Percentiles rank a stretch among this genome's conserved stretches.
Evolutionary conservation across 257 asterid species (phyloP).

Genomic region (Nicotiana knightiana): DNA sequence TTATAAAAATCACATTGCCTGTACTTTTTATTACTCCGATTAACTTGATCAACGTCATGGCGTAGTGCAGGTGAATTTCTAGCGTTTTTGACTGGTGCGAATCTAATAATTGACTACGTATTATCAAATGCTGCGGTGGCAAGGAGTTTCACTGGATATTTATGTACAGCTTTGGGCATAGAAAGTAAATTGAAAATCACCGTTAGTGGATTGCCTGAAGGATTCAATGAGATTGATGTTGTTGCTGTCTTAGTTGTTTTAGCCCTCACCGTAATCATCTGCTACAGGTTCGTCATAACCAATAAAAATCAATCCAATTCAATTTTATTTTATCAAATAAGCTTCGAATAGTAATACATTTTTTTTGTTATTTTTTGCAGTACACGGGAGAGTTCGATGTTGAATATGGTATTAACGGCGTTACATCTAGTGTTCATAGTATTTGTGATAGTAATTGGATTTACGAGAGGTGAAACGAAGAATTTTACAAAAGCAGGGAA

Average conservation of each 20-base stretch:
- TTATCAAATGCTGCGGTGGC: conserved; percentile 96
- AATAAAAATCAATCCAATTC: neutral
- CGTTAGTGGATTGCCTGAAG: conserved; percentile 47
- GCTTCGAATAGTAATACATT: neutral
- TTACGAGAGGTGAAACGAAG: conserved; percentile 61
- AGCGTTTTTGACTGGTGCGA: conserved; percentile 83
- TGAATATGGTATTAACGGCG: conserved; percentile 70
- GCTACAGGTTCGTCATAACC: conserved; percentile 53
- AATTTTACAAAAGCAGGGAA: conserved; percentile 52
- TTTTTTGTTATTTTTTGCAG: conserved; percentile 30
- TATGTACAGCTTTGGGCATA: conserved; percentile 64
- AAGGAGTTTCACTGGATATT: conserved; percentile 77
- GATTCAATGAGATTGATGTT: conserved; percentile 72
- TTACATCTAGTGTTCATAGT: conserved; percentile 65
- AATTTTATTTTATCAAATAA: neutral
- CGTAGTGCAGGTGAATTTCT: conserved; percentile 53
- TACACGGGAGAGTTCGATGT: conserved; percentile 75
- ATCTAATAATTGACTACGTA: conserved; percentile 76
- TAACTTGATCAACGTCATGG: neutral
- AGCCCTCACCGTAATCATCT: conserved; percentile 65
- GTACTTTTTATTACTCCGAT: neutral
- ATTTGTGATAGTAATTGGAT: conserved; percentile 74
- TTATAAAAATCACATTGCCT: neutral
- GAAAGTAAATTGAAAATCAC: conserved; percentile 45
- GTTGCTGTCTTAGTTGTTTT: conserved; percentile 74